These are phyloP conservation scores for Chloris gayana DNA, from an alignment of 176 grass and related monocot species.

Conservation along the genomic window DNA sequence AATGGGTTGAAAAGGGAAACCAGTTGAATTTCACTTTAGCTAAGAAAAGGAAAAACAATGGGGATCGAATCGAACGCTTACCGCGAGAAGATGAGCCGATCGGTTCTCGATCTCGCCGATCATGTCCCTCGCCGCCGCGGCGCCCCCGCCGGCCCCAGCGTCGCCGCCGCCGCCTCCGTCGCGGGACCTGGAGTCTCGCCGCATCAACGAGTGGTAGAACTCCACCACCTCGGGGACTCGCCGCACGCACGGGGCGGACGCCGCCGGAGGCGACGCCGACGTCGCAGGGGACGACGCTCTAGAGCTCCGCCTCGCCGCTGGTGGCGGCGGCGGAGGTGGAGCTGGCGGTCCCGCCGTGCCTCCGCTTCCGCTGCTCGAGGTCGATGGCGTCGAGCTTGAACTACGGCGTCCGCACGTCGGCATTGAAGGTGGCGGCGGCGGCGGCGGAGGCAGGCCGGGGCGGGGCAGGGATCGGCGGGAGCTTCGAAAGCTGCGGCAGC, in stretches of 20 bases:
- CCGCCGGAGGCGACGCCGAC: neutral
- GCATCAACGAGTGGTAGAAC: conserved; percentile 98
- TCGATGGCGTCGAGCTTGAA: conserved; percentile 38
- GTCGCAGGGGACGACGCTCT: conserved; percentile 11
- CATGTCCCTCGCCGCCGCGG: conserved; percentile 77
- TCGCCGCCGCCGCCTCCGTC: conserved; percentile 42
- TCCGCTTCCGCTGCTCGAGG: conserved; percentile 32
- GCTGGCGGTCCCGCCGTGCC: conserved; percentile 28
- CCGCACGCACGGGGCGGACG: conserved; percentile 53
- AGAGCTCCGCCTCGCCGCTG: conserved; percentile 1
- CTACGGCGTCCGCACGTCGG: conserved; percentile 27
- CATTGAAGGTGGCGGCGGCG: conserved; percentile 41
- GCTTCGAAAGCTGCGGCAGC: conserved; percentile 43
- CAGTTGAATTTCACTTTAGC: neutral
- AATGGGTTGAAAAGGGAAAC: conserved; percentile 9
- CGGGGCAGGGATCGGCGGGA: conserved; percentile 75
- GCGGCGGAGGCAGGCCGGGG: conserved; percentile 43
- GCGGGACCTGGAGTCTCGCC: conserved; percentile 71
- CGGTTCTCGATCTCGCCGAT: conserved; percentile 99
- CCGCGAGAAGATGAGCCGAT: conserved; percentile 88
- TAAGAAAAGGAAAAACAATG: neutral
- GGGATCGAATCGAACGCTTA: conserved; percentile 39
- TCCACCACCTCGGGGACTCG: conserved; percentile 93
- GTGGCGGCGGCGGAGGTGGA: conserved; percentile 66
- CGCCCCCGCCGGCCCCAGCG: neutral